Base-by-base conservation (phyloP, 345 rosid species). In the Jatropha curcas region DNA sequence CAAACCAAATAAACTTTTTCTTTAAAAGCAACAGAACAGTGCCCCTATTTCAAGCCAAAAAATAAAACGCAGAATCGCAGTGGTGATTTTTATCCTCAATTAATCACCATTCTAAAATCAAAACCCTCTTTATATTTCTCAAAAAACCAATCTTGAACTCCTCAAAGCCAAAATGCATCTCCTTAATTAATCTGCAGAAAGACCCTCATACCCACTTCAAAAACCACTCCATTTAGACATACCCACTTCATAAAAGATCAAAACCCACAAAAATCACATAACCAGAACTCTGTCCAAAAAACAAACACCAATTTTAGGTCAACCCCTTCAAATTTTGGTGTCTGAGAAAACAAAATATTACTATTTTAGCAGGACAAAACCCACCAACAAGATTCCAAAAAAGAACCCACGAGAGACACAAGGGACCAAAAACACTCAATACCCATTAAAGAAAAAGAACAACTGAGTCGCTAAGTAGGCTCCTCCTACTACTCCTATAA, bases 251-350 rank as follows among this genome's bases (percentile, higher is more conserved):
- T 19, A 73, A 41, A 22, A 27, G 24, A 28, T 30, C 34, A 53
- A 60, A 63, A 43, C 76, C 76, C 75, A 41, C 41, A 73, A 45
- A 78, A 74, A 62, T 74, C 45, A 68, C 60, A 22, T 55, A 77
- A 75, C 72, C 9, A 46, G 65, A 69, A 13, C 6, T 43, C 58
- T 35, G 22, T 52, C 20, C 24, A 43, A 11, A 22, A 41, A 55
- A 56, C n/a, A 72, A 77, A 77, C 67, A 70, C 41, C 68, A 71
- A 52, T 17, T 61, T 82, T 73, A 82, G 88, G 85, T 81, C 86
- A 86, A 79, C 84, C 61, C 60, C 81, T 34, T 74, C 52, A 76
- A 81, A 57, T 64, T 41, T 46, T 37, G 27, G 53, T 27, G 22
- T 56, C 16, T 48, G 39, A 39, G 60, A 66, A 67, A 71, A 22